These are phyloP conservation scores for Zasmidium citrigriseum DNA, from an alignment of 2,329 filamentous ascomycete species.

Conservation along the genomic window DNA sequence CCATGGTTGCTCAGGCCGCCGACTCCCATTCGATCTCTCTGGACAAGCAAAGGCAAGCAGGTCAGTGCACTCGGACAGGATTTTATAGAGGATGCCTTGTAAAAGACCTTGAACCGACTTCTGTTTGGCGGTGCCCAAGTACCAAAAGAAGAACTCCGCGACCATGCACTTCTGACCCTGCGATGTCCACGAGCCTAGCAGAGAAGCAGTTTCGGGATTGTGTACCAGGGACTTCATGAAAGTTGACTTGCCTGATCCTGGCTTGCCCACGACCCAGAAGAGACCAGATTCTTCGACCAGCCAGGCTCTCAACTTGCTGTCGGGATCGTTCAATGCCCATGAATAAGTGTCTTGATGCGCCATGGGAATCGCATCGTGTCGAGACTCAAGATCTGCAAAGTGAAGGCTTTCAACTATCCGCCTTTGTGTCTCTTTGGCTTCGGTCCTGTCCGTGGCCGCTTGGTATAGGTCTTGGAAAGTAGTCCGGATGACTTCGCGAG, in stretches of 20 bases:
- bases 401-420: too few relatives aligned
- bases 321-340: too few relatives aligned
- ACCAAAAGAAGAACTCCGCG: conserved; percentile 19
- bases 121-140: conserved; percentile 11
- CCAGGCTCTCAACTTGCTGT: neutral
- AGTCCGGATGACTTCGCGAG: too few relatives aligned
- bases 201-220: neutral
- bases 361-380: too few relatives aligned
- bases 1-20: neutral
- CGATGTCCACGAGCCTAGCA: neutral
- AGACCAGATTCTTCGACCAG: neutral
- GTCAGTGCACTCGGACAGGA: conserved; percentile 11
- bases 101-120: conserved; percentile 18
- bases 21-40: too few relatives aligned
- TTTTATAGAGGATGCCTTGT: conserved; percentile 14
- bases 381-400: too few relatives aligned
- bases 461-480: too few relatives aligned
- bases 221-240: conserved; percentile 13
- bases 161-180: neutral
- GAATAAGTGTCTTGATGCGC: too few relatives aligned
- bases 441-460: too few relatives aligned
- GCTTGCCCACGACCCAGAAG: conserved; percentile 14
- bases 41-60: conserved; percentile 1
- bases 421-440: too few relatives aligned
- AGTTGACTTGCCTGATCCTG: conserved; percentile 20